Percentiles rank a stretch among this genome's conserved stretches.
Conservation (phyloP, 78 protist species). For the Blattamonas nauphoetae region DNA sequence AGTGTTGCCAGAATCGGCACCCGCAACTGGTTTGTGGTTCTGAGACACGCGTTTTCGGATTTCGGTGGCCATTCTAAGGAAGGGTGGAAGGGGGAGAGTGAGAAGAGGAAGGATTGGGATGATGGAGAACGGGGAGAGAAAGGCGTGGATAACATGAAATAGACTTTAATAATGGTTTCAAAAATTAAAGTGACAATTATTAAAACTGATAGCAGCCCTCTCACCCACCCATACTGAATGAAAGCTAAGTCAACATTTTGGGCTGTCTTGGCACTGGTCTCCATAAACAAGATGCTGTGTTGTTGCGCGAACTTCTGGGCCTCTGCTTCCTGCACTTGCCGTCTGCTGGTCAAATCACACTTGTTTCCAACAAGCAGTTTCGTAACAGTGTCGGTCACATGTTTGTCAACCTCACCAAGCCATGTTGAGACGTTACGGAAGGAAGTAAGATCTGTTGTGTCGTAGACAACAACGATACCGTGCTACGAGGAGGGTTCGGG, state of each 20-base stretch:
- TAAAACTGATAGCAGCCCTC: too few species aligned
- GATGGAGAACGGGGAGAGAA: too few species aligned
- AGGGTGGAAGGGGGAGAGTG: too few species aligned
- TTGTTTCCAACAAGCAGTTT: constrained; percentile 98
- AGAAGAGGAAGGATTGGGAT: too few species aligned
- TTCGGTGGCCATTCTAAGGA: too few species aligned
- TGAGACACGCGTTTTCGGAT: too few species aligned
- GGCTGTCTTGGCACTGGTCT: neutral
- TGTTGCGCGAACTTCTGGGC: neutral
- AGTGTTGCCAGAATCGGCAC: too few species aligned
- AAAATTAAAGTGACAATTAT: too few species aligned
- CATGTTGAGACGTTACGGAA: constrained; percentile 95
- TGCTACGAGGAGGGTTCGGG: too few species aligned
- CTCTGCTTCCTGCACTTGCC: constrained; percentile 39
- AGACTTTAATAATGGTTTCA: too few species aligned
- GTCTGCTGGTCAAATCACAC: constrained; percentile 78
- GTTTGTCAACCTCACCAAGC: constrained; percentile 62
- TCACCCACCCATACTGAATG: neutral
- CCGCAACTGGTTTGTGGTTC: too few species aligned
- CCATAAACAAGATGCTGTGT: neutral
- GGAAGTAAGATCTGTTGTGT: constrained; percentile 74
- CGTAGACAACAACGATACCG: constrained; percentile 91
- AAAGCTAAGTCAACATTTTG: neutral
- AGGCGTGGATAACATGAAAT: too few species aligned
- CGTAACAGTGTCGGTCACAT: constrained; percentile 91